Evolutionary conservation across 2,329 filamentous ascomycete genomes (phyloP), one percentile per base, ranked within the genome.

Genomic region (Fusarium euwallaceae): DNA sequence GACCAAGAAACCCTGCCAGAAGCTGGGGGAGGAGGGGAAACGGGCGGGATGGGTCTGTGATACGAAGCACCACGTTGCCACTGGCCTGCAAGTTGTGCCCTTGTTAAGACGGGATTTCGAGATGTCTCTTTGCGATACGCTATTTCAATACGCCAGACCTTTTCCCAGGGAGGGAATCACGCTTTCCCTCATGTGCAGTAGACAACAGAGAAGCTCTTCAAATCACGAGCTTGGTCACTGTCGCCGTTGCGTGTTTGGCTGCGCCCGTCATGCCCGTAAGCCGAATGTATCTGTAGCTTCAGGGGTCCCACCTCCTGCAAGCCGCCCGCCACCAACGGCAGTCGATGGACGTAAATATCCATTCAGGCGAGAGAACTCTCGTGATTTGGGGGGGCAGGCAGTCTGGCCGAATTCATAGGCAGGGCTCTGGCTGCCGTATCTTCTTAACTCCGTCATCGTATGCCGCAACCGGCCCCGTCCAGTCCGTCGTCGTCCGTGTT

Each of bases 271-370:
- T 27, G 34, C 39, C 63, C 43, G 69, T 51, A 72, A 71, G 22
- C 43, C 43, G 43, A 24, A 48, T 48, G 43, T 48, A 48, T 48
- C 60, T 72, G 69, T 61, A 22, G 58, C 66, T 70, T 67, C 60
- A 75, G 72, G 72, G 66, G 43, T 48, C 67, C 72, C 69, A 62
- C 66, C 61, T 71, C 64, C 56, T 75, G 73, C 73, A 75, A 73
- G 70, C 64, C 67, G 73, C 41, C 70, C 73, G 67, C 72, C 73
- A 75, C 66, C 64, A 61, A 55, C 68, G 62, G 61, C 37, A 72
- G 69, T 74, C 34, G 9, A 56, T 51, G 24, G 60, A 32, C 17
- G 14, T 24, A 43, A 59, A 27, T 48, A 27, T 48, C 22, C 43
- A 27, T 48, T 12, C 43, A 24, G 43, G 22, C 22, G 43, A 48